phyloP scores from a whole-genome alignment of 306 rosid genomes.

The Cucurbita maxima region DNA sequence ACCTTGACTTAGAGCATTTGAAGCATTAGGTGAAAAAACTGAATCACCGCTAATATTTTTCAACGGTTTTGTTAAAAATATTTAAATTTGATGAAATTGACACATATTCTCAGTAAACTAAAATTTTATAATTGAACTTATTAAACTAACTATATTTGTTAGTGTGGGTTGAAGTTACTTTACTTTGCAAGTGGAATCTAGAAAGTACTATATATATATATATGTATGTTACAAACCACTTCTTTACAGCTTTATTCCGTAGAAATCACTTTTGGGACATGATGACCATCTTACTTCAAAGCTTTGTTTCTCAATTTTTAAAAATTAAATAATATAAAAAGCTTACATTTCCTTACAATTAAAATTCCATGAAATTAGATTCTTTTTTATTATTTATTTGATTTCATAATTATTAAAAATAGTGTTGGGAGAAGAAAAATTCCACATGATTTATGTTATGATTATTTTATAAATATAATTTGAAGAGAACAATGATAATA shows the following conservation, averaged over 20 bases:
- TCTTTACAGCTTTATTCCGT: slow-evolving; percentile 7
- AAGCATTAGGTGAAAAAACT: no score
- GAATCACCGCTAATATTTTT: no score
- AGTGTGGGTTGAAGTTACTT: neutral
- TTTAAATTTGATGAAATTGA: no score
- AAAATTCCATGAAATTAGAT: neutral
- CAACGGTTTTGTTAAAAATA: no score
- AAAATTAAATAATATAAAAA: no score
- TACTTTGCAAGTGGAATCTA: slow-evolving; percentile 4
- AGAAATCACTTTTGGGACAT: neutral
- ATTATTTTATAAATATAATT: no score
- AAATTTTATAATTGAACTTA: no score
- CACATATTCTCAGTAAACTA: no score
- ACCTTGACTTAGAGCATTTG: no score
- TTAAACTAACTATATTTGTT: no score
- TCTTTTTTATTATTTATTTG: neutral
- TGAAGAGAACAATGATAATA: neutral
- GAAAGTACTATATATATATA: neutral
- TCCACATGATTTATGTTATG: neutral
- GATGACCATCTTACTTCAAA: slow-evolving; percentile 1
- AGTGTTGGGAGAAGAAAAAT: neutral
- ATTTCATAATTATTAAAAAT: no score
- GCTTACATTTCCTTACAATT: neutral
- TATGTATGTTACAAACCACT: neutral
- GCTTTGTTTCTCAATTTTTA: neutral